Evolutionary conservation across 1,284 basidiomycete genomes (phyloP).

Genomic region (Pseudozyma thailandica): DNA sequence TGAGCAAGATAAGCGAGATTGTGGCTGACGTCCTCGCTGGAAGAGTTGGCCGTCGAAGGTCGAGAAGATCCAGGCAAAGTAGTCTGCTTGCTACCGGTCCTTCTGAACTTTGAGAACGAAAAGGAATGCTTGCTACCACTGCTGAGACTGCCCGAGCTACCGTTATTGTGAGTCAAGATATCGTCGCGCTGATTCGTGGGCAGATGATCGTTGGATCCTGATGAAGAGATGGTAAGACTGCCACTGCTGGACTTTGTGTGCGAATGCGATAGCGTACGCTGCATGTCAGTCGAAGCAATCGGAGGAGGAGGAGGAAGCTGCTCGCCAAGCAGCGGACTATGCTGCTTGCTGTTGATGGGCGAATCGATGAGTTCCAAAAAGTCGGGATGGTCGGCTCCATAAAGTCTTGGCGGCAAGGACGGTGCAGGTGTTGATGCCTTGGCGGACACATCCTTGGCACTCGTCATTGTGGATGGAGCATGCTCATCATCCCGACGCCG

Average conservation of each 20-base stretch:
- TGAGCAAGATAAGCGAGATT: constrained; percentile 10
- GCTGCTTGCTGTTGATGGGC: constrained; percentile 23
- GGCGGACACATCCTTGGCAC: constrained; percentile 7
- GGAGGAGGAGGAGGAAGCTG: constrained; percentile 15
- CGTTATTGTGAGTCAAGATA: constrained; percentile 20
- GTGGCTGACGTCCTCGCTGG: constrained; percentile 23
- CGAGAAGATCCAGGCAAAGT: constrained; percentile 5
- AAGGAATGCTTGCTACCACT: constrained; percentile 36
- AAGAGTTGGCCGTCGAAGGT: constrained; percentile 30
- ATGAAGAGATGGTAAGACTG: constrained; percentile 22
- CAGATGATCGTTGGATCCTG: constrained; percentile 24
- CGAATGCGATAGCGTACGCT: constrained; percentile 19
- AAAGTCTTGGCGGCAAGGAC: constrained; percentile 20
- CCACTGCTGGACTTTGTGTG: constrained; percentile 32
- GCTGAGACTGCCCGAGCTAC: constrained; percentile 25
- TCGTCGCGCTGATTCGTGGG: constrained; percentile 16
- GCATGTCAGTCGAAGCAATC: constrained; percentile 11
- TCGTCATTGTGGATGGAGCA: constrained; percentile 2
- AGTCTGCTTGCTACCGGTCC: constrained; percentile 15
- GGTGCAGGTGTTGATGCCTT: constrained; percentile 15
- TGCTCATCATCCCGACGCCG: constrained; percentile 20
- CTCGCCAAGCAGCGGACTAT: constrained; percentile 20
- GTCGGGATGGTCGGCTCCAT: constrained; percentile 42
- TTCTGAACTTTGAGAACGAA: constrained; percentile 27
- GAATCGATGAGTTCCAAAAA: constrained; percentile 47